phyloP scores from a whole-genome alignment of 179 eudicot species.

The Nepenthes alata region DNA sequence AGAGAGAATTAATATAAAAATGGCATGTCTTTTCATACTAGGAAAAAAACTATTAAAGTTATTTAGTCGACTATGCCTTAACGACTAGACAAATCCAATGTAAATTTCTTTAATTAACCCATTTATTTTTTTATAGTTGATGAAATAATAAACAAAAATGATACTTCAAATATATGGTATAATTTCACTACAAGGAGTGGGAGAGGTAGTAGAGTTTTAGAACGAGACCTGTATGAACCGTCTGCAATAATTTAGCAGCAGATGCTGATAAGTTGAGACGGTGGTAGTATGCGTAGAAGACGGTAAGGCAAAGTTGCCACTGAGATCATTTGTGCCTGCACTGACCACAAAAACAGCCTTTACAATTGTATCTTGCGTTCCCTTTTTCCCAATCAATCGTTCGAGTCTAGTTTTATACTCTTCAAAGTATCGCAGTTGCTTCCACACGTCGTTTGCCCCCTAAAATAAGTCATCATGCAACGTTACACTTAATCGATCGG shows the following conservation, averaged over 20 bases:
- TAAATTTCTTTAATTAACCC: too few relatives aligned
- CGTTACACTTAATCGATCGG: too few relatives aligned
- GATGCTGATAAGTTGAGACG: slow-evolving; percentile 26
- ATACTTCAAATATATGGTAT: too few relatives aligned
- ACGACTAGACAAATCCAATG: too few relatives aligned
- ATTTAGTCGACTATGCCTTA: too few relatives aligned
- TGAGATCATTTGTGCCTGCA: slow-evolving; percentile 56
- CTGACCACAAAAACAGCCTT: slow-evolving; percentile 34
- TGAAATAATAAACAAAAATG: too few relatives aligned
- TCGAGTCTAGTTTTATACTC: slow-evolving; percentile 47
- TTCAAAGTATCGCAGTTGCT: slow-evolving; percentile 45
- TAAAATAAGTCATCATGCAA: slow-evolving; percentile 8
- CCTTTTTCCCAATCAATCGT: slow-evolving; percentile 27
- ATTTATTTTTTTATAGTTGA: too few relatives aligned
- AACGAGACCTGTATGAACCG: slow-evolving; percentile 37
- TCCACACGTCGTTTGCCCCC: slow-evolving; percentile 31
- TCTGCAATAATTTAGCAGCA: slow-evolving; percentile 18
- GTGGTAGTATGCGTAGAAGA: slow-evolving; percentile 6
- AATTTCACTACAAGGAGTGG: too few relatives aligned
- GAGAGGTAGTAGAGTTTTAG: too few relatives aligned
- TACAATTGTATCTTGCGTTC: slow-evolving; percentile 17
- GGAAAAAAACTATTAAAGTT: too few relatives aligned
- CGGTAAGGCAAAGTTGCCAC: slow-evolving; percentile 12
- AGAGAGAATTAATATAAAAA: too few relatives aligned
- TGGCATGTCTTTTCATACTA: too few relatives aligned